Percentiles rank a stretch among this genome's conserved stretches.
phyloP scores from a whole-genome alignment of 345 rosid species.

The Mallotus nudiflorus region DNA sequence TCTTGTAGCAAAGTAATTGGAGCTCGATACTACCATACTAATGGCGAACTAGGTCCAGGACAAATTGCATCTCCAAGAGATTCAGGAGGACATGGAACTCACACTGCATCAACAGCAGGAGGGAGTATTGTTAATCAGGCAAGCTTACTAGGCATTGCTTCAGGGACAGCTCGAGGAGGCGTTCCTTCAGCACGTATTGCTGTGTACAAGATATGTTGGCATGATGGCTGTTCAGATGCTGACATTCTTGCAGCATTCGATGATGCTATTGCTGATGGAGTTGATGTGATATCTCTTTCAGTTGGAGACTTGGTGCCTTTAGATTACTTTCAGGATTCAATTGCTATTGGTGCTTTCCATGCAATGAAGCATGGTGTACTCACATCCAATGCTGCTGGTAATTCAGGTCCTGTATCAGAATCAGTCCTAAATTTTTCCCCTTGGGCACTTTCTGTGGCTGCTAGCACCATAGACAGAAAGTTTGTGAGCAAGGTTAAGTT shows the following conservation, averaged over 20 bases:
- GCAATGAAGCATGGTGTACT: conserved; percentile 11
- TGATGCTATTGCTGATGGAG: conserved; percentile 17
- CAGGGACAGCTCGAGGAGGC: conserved; percentile 17
- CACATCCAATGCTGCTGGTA: conserved; percentile 3
- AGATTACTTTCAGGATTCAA: conserved; percentile 6
- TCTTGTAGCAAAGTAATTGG: conserved; percentile 14
- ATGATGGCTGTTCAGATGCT: background rate
- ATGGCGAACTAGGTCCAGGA: background rate
- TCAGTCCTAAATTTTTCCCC: background rate
- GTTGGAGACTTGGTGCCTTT: background rate
- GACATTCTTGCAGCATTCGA: conserved; percentile 17
- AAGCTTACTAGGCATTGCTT: conserved; percentile 7
- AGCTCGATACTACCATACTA: conserved; percentile 11
- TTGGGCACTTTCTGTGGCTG: conserved; percentile 19
- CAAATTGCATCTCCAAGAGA: conserved; percentile 1
- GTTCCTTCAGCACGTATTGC: conserved; percentile 12
- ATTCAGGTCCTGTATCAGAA: background rate
- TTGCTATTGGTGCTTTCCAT: conserved; percentile 13
- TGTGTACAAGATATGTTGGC: conserved; percentile 18
- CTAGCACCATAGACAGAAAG: conserved; percentile 6
- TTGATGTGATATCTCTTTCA: conserved; percentile 9
- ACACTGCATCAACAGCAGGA: conserved; percentile 18
- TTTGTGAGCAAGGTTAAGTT: background rate
- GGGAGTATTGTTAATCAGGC: background rate
- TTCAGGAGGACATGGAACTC: conserved; percentile 15